Evolutionary conservation across 768 basidiomycete species (phyloP).

Genomic region (Punctularia strigosozonata): DNA sequence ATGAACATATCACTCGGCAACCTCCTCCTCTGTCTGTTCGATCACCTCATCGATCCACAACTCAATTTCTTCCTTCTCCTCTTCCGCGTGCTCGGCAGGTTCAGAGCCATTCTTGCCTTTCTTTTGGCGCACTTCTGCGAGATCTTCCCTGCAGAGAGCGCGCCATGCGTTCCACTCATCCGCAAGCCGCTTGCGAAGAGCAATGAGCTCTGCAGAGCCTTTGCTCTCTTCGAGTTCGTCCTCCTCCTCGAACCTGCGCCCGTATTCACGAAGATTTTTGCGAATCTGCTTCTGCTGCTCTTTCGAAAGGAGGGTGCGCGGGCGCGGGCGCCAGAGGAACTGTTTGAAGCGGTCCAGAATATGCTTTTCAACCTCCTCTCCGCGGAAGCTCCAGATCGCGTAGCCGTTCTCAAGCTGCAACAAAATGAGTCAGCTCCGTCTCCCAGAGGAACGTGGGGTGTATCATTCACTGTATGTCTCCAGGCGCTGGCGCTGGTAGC

Average conservation of each 20-base stretch:
- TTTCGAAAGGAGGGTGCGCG: slow-evolving; percentile 72
- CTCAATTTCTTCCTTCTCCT: slow-evolving; percentile 80
- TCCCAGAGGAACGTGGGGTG: neutral
- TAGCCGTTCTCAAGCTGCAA: slow-evolving; percentile 89
- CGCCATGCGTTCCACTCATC: slow-evolving; percentile 99
- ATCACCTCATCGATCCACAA: slow-evolving; percentile 91
- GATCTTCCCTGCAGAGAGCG: slow-evolving; percentile 49
- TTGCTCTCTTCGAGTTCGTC: slow-evolving; percentile 93
- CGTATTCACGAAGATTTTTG: slow-evolving; percentile 85
- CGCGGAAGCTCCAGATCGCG: slow-evolving; percentile 95
- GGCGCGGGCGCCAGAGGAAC: slow-evolving; percentile 97
- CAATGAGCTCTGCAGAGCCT: slow-evolving; percentile 87
- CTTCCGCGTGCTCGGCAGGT: slow-evolving; percentile 24
- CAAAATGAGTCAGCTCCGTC: too few species aligned
- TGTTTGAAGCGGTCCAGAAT: slow-evolving; percentile 96
- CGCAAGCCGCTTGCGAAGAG: slow-evolving; percentile 80
- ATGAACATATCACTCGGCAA: slow-evolving; percentile 37
- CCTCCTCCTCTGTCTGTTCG: slow-evolving; percentile 81
- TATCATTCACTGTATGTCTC: slow-evolving; percentile 71
- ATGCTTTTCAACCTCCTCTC: slow-evolving; percentile 85
- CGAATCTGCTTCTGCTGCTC: slow-evolving; percentile 82
- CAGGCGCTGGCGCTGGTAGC: slow-evolving; percentile 91
- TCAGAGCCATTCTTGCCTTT: slow-evolving; percentile 25
- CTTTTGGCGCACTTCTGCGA: slow-evolving; percentile 40
- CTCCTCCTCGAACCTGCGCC: slow-evolving; percentile 88